Conservation (phyloP, 345 rosid genomes). For the Eucalyptus tenuipes region DNA sequence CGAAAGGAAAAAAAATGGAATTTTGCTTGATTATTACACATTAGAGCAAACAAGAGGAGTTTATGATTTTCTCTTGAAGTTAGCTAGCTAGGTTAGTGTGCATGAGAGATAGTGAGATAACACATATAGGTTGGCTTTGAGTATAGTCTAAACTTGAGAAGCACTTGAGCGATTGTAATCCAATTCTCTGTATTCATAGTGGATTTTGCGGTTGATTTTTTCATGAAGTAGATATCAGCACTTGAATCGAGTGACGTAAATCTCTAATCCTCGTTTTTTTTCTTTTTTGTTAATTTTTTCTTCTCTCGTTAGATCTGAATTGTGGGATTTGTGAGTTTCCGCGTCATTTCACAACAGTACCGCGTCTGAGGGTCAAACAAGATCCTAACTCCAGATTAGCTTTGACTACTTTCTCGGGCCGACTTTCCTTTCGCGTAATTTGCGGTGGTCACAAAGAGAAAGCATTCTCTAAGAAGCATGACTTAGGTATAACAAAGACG, state of each 20-base stretch:
- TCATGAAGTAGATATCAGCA: neutral
- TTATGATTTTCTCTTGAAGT: neutral
- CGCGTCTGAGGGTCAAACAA: neutral
- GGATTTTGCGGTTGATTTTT: neutral
- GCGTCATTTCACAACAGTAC: neutral
- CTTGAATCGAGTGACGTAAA: neutral
- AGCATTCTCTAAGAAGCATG: neutral
- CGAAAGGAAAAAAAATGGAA: neutral
- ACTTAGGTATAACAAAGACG: neutral
- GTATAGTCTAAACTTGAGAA: neutral
- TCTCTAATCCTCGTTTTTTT: neutral
- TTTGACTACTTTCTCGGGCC: neutral
- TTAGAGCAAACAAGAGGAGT: neutral
- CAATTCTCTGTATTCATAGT: neutral
- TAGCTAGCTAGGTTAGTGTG: neutral
- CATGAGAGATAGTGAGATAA: neutral
- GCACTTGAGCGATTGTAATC: neutral
- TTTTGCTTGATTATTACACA: neutral
- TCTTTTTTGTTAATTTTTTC: neutral
- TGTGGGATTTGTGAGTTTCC: neutral
- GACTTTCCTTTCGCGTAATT: neutral
- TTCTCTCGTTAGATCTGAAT: neutral
- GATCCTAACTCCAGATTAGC: neutral
- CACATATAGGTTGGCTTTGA: neutral
- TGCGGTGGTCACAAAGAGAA: neutral